Percentiles rank a stretch among this genome's conserved stretches.
Evolutionary conservation across 1,284 basidiomycete species (phyloP).

Genomic region (Sphagnurus paluster): DNA sequence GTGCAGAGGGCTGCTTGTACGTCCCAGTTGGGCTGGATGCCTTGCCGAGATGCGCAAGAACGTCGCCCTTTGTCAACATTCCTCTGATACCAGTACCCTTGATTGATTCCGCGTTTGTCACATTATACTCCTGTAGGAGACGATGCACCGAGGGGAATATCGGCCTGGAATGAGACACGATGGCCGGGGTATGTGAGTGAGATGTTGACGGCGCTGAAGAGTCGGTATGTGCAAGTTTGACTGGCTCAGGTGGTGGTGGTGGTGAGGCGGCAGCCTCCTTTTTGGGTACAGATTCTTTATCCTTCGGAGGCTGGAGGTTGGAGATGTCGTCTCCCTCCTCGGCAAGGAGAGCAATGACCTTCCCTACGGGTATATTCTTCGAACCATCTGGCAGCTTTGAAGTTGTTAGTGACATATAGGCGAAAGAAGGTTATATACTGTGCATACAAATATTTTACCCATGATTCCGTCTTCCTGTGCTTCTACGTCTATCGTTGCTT

Average conservation of each 20-base stretch:
- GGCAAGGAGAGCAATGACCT: constrained; percentile 88
- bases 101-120: constrained; percentile 58
- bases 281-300: constrained; percentile 36
- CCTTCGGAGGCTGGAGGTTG: constrained; percentile 74
- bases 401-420: constrained; percentile 6
- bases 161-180: constrained; percentile 57
- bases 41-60: constrained; percentile 79
- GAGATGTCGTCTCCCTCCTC: constrained; percentile 96
- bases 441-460: constrained; percentile 86
- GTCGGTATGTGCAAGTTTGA: constrained; percentile 28
- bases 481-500: constrained; percentile 99
- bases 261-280: constrained; percentile 26
- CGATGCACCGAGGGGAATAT: constrained; percentile 80
- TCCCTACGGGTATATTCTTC: constrained; percentile 87
- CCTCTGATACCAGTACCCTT: constrained; percentile 82
- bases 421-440: neutral
- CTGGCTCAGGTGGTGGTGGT: constrained; percentile 32
- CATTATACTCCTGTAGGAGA: constrained; percentile 59
- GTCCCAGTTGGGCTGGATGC: constrained; percentile 80
- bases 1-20: constrained; percentile 48
- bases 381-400: constrained; percentile 76
- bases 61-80: constrained; percentile 91
- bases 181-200: constrained; percentile 29
- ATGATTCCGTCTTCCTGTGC: constrained; percentile 95
- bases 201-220: constrained; percentile 28